phyloP scores from a whole-genome alignment of 305 asterid species.

The Plantago coronopus region DNA sequence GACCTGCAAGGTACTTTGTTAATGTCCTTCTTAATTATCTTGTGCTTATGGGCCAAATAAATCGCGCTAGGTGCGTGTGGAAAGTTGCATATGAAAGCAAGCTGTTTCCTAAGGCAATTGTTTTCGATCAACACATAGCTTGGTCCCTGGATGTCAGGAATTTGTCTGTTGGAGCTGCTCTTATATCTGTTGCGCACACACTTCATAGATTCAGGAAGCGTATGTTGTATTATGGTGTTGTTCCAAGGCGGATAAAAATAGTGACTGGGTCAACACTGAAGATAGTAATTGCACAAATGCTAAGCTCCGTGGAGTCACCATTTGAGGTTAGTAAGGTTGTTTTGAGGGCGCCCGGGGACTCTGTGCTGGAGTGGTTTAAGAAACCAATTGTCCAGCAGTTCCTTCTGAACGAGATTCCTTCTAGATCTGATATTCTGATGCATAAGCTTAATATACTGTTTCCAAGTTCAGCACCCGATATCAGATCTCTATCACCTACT shows the following conservation, averaged over 20 bases:
- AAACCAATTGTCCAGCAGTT: conserved; percentile 97
- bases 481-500: conserved; percentile 82
- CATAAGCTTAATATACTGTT: conserved; percentile 83
- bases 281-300: conserved; percentile 80
- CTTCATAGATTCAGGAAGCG: conserved; percentile 96
- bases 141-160: conserved; percentile 98
- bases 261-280: conserved; percentile 92
- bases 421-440: conserved; percentile 93
- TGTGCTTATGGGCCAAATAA: conserved; percentile 95
- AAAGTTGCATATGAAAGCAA: conserved; percentile 94
- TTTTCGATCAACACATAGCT: conserved; percentile 94
- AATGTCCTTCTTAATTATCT: conserved; percentile 92
- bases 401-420: conserved; percentile 91
- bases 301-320: conserved; percentile 80
- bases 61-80: conserved; percentile 98
- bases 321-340: conserved; percentile 98
- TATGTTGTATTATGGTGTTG: conserved; percentile 90
- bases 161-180: conserved; percentile 93
- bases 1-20: conserved; percentile 84
- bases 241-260: conserved; percentile 84
- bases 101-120: conserved; percentile 94
- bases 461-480: conserved; percentile 97
- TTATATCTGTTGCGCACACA: conserved; percentile 87
- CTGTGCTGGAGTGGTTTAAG: conserved; percentile 92
- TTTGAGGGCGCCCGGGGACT: conserved; percentile 92